phyloP scores from a whole-genome alignment of 306 rosid species.

The Urtica urens region DNA sequence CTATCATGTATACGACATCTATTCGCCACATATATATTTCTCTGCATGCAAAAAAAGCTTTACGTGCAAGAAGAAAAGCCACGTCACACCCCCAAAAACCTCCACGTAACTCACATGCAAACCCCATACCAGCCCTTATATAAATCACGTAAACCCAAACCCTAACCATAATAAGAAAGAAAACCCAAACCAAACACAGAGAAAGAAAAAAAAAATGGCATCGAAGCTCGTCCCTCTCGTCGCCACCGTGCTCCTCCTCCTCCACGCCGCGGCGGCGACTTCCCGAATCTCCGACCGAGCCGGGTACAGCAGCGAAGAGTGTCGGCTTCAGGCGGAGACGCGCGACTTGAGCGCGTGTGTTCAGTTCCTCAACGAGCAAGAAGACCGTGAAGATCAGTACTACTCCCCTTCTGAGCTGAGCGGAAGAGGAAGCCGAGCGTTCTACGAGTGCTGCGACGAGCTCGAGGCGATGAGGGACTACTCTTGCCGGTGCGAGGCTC shows the following conservation, averaged over 20 bases:
- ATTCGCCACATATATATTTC: too few species aligned
- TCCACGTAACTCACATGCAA: slow-evolving; percentile 11
- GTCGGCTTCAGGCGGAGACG: neutral
- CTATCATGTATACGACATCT: too few species aligned
- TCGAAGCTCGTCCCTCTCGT: slow-evolving; percentile 3
- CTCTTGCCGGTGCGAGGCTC: slow-evolving; percentile 5
- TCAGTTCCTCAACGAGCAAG: neutral
- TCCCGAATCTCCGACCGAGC: neutral
- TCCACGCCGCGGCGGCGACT: neutral
- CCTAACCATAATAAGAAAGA: too few species aligned
- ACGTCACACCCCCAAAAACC: too few species aligned
- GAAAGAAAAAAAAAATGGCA: neutral
- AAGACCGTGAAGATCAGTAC: too few species aligned
- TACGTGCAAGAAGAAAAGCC: too few species aligned
- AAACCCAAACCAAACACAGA: neutral
- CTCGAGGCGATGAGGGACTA: neutral
- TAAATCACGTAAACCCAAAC: neutral
- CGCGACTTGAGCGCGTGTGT: neutral
- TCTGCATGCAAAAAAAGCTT: too few species aligned
- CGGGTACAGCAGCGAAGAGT: neutral
- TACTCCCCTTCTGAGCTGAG: neutral
- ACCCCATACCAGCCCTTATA: neutral
- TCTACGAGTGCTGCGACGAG: slow-evolving; percentile 1
- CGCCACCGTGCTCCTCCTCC: neutral
- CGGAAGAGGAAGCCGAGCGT: neutral